phyloP scores from a whole-genome alignment of 768 basidiomycete genomes.

The Suillus placidus region DNA sequence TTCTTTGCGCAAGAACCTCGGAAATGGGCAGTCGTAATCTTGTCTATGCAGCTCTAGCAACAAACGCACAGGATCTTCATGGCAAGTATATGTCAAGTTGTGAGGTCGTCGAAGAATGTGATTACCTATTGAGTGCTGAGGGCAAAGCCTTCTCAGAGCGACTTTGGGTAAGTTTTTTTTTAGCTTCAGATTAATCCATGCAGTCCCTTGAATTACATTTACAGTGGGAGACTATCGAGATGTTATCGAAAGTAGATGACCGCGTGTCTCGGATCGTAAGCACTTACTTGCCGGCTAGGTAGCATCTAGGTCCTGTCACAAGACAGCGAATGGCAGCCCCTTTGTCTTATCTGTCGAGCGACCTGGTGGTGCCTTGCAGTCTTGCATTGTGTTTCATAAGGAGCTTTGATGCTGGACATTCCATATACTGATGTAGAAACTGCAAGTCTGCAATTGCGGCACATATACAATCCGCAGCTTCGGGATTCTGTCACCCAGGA shows the following conservation, averaged over 20 bases:
- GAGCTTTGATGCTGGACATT: not conserved
- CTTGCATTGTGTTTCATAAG: not conserved
- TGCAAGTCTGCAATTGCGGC: not conserved
- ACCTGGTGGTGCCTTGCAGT: not conserved
- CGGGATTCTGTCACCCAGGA: not conserved
- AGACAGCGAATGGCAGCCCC: not conserved
- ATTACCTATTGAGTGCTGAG: slow-evolving; percentile 30
- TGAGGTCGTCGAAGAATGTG: slow-evolving; percentile 31
- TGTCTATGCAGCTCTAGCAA: slow-evolving; percentile 34
- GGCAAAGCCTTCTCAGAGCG: slow-evolving; percentile 31
- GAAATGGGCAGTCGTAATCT: slow-evolving; percentile 41
- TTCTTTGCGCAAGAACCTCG: slow-evolving; percentile 28
- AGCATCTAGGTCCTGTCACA: not conserved
- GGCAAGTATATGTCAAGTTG: slow-evolving; percentile 35
- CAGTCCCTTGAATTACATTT: not conserved
- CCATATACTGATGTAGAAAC: not conserved
- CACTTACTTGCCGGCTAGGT: not conserved
- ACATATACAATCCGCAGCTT: not conserved
- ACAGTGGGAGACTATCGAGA: slow-evolving; percentile 26
- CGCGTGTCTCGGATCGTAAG: slow-evolving; percentile 23
- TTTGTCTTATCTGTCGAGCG: not conserved
- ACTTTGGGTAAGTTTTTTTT: slow-evolving; percentile 36
- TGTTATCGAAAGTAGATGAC: slow-evolving; percentile 23
- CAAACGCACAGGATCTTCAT: slow-evolving; percentile 25
- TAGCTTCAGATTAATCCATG: not conserved